Evolutionary conservation across 1,284 basidiomycete genomes (phyloP), one percentile per base, ranked within the genome.

Genomic region (Ceratobasidium sp.): DNA sequence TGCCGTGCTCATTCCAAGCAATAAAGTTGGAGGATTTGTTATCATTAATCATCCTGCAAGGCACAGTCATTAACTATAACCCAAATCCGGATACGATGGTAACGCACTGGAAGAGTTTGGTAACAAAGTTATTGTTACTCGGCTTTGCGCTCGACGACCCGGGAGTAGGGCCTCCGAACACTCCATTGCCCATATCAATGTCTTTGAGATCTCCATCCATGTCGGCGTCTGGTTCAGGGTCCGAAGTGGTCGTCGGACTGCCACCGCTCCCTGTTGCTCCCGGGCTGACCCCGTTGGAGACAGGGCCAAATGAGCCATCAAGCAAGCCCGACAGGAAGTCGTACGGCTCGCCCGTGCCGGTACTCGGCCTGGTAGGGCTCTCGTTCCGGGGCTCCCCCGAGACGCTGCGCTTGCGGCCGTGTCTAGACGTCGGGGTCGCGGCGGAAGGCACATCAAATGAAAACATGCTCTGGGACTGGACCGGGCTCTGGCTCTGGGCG

Each of bases 31-130:
- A 83, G 0, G 88, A 89, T 77, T 91, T 91, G 32, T 88, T 78
- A 77, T 92, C 90, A 75, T 84, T 91, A 78, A 92, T 92, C 90
- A 92, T 92, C 76, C 90, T 91, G 73, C 50, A 47, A 45, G 7
- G 64, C 20, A 65, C 56, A 58, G 68, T 68, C 34, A 69, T 58
- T 40, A 67, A 56, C 53, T 25, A 50, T 38, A 52, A 45, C 15
- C 32, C n/a, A 13, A 15, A 47, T 43, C 42, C 31, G 47, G 43
- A 64, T 20, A 47, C 68, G 31, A 34, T 69, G 57, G 50, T 52
- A 49, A 40, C 89, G 76, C 74, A 91, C 90, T 91, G 88, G 78
- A 91, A 92, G 31, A 92, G 81, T 81, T 92, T 92, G 13, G 88
- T 88, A 52, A 92, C 90, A 76, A 92, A 92, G 75, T 92, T 92